Percentiles rank a stretch among this genome's conserved stretches.
Evolutionary conservation across 2,329 filamentous ascomycete genomes (phyloP).

Genomic region (Hysterium pulicare): DNA sequence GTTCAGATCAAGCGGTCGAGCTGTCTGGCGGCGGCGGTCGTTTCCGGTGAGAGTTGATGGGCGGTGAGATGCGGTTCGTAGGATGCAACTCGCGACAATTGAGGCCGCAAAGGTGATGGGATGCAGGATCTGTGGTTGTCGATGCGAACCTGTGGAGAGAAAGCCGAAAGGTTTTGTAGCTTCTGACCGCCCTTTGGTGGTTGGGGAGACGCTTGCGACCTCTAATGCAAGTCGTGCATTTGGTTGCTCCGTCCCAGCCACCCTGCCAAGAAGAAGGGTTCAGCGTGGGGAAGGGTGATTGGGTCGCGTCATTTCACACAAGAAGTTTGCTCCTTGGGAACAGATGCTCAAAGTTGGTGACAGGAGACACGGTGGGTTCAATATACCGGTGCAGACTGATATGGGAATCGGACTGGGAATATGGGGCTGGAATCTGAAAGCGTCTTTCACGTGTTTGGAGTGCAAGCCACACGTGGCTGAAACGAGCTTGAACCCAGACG

Average conservation of each 20-base stretch:
- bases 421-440: too few species aligned
- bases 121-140: not conserved
- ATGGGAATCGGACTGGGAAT: too few species aligned
- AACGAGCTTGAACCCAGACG: not conserved
- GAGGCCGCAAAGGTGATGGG: not conserved
- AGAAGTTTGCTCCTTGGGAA: too few species aligned
- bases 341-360: too few species aligned
- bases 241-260: conserved; percentile 3
- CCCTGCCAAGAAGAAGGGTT: conserved; percentile 1
- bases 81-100: conserved; percentile 1
- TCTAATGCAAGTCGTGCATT: conserved; percentile 2
- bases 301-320: too few species aligned
- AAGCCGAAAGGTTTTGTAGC: conserved; percentile 5
- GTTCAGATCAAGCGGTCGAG: not conserved
- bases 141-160: conserved; percentile 13
- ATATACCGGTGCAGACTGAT: too few species aligned
- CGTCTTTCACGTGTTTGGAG: too few species aligned
- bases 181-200: conserved; percentile 17
- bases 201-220: conserved; percentile 8
- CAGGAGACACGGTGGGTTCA: too few species aligned
- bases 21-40: too few species aligned
- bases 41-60: not conserved
- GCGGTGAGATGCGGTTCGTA: not conserved
- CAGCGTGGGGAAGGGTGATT: too few species aligned
- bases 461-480: conserved; percentile 2